Conservation (phyloP, 768 basidiomycete species). For the Boletus rufocinnamomeus region DNA sequence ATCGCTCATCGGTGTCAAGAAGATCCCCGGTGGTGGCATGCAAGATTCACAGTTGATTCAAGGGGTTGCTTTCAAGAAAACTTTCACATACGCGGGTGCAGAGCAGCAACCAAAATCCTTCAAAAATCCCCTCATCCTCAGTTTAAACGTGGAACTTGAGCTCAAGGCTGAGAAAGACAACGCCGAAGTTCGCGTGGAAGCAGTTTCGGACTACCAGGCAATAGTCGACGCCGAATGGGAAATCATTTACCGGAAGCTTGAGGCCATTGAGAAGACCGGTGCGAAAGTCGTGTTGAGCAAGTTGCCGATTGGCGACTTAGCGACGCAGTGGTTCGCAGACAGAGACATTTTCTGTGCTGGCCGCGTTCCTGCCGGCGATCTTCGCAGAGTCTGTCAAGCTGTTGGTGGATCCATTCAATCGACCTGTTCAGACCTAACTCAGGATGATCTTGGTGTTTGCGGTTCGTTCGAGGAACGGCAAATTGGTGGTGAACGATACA, state of each 20-base stretch:
- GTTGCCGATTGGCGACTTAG: conserved; percentile 96
- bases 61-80: conserved; percentile 99
- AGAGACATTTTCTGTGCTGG: conserved; percentile 99
- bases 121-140: conserved; percentile 83
- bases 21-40: conserved; percentile 96
- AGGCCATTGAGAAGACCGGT: conserved; percentile 93
- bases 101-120: conserved; percentile 98
- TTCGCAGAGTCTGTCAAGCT: conserved; percentile 93
- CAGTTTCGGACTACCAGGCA: conserved; percentile 97
- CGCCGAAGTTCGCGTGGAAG: conserved; percentile 95
- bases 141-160: conserved; percentile 96
- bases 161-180: conserved; percentile 99
- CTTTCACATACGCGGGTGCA: conserved; percentile 98
- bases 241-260: conserved; percentile 96
- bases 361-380: conserved; percentile 85
- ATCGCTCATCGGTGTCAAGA: conserved; percentile 95
- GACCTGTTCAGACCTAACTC: conserved; percentile 89
- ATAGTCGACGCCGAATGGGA: conserved; percentile 99
- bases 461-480: conserved; percentile 92
- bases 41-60: conserved; percentile 89
- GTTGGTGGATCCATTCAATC: conserved; percentile 95
- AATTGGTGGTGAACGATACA: conserved; percentile 96
- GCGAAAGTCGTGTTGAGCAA: conserved; percentile 98
- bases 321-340: conserved; percentile 99
- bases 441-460: conserved; percentile 92